These are phyloP conservation scores for Rhazya stricta DNA, from an alignment of 257 asterid genomes.

Conservation along the genomic window DNA sequence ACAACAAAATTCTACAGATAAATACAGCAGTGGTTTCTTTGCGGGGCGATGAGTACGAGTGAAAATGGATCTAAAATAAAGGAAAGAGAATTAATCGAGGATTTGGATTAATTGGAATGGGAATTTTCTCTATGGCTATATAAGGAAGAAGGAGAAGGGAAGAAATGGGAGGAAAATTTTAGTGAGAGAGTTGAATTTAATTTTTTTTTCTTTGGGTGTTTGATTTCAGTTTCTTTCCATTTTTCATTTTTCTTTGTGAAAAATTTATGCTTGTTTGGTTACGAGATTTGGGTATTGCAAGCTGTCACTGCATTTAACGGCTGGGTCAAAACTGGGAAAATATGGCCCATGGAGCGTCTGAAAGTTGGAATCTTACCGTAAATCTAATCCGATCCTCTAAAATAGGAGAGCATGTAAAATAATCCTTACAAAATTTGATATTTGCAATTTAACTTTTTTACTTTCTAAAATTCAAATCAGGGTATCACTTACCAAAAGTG, in stretches of 20 bases:
- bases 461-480: too few relatives aligned
- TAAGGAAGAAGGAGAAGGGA: background rate
- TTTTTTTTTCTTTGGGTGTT: background rate
- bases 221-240: background rate
- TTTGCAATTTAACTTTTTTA: too few relatives aligned
- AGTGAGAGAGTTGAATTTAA: background rate
- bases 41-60: conserved; percentile 4
- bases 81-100: conserved; percentile 6
- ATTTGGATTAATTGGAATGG: background rate
- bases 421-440: background rate
- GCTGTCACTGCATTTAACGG: conserved; percentile 7
- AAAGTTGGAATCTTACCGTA: background rate
- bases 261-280: background rate
- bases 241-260: background rate
- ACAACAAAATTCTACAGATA: background rate
- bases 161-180: background rate
- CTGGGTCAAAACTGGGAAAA: background rate
- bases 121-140: background rate
- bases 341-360: conserved; percentile 5
- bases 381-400: background rate
- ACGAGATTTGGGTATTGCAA: conserved; percentile 3
- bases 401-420: too few relatives aligned
- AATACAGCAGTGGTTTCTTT: conserved; percentile 1
- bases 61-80: conserved; percentile 3
- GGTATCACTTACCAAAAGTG: too few relatives aligned